Conservation (phyloP, 192 early-diverging fungal species). For the Coemansia sp. region DNA sequence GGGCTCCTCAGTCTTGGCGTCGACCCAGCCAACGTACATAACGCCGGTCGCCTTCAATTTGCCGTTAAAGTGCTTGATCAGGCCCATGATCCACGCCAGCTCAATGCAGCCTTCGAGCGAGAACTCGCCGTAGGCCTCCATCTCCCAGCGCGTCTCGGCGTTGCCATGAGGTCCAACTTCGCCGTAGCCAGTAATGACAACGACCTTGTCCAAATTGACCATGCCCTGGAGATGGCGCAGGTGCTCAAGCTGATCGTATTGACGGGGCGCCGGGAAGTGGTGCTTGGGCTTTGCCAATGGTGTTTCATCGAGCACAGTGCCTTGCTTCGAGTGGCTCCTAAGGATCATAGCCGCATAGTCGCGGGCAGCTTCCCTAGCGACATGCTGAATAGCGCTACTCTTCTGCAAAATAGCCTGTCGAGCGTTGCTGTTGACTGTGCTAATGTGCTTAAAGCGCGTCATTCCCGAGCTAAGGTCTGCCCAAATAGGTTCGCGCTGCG, state of each 20-base stretch:
- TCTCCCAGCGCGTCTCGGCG: slow-evolving; percentile 91
- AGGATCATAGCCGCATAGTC: slow-evolving; percentile 1
- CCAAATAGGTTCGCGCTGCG: slow-evolving; percentile 75
- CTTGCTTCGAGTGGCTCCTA: not conserved
- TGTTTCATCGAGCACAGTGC: slow-evolving; percentile 10
- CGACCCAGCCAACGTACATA: slow-evolving; percentile 74
- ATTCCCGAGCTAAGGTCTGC: slow-evolving; percentile 87
- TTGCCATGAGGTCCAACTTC: slow-evolving; percentile 91
- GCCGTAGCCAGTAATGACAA: slow-evolving; percentile 88
- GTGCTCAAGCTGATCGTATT: slow-evolving; percentile 64
- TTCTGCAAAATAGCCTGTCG: slow-evolving; percentile 2
- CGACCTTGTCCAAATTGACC: slow-evolving; percentile 85
- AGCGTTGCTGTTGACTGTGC: not conserved
- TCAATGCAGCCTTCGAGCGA: slow-evolving; percentile 73
- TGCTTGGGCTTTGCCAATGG: slow-evolving; percentile 89
- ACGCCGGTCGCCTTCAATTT: slow-evolving; percentile 1
- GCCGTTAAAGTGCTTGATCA: slow-evolving; percentile 79
- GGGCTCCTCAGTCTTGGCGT: slow-evolving; percentile 75
- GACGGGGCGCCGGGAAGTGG: slow-evolving; percentile 72
- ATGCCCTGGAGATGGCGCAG: slow-evolving; percentile 66
- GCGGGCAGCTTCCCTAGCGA: not conserved
- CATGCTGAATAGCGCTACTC: not conserved
- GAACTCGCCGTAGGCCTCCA: slow-evolving; percentile 74
- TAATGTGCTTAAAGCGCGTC: slow-evolving; percentile 57
- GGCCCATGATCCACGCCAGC: slow-evolving; percentile 96